phyloP scores from a whole-genome alignment of 2,329 filamentous ascomycete species.

The Hortaea sp. region DNA sequence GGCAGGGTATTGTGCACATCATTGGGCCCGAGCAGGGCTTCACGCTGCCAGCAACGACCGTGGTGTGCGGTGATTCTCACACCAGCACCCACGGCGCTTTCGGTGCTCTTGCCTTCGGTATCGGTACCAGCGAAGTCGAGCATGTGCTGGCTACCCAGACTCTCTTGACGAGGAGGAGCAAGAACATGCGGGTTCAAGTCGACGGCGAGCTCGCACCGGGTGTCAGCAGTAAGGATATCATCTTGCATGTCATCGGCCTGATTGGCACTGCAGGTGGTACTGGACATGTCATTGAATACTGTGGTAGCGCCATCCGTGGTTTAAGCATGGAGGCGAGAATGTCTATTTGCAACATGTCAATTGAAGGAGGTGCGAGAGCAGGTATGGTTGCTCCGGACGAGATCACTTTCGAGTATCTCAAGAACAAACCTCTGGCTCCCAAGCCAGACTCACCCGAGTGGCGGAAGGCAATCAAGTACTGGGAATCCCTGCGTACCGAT shows the following conservation, averaged over 20 bases:
- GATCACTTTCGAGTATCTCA: constrained; percentile 88
- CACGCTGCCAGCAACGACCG: constrained; percentile 90
- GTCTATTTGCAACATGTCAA: constrained; percentile 99
- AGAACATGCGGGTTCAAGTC: constrained; percentile 97
- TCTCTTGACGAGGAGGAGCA: constrained; percentile 85
- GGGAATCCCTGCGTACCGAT: constrained; percentile 77
- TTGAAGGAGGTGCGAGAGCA: constrained; percentile 87
- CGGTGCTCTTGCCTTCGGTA: constrained; percentile 87
- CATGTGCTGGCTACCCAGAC: constrained; percentile 96
- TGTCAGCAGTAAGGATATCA: constrained; percentile 91
- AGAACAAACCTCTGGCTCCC: constrained; percentile 79
- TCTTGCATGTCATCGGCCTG: constrained; percentile 83
- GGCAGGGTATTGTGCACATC: constrained; percentile 96
- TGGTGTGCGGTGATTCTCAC: constrained; percentile 96
- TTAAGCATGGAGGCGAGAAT: constrained; percentile 96
- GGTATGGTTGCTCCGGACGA: constrained; percentile 97
- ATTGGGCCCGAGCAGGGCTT: constrained; percentile 98
- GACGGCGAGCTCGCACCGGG: constrained; percentile 82
- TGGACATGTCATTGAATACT: constrained; percentile 93
- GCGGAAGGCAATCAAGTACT: constrained; percentile 80
- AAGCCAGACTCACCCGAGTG: constrained; percentile 76
- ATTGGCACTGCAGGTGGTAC: constrained; percentile 95
- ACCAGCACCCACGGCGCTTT: constrained; percentile 98
- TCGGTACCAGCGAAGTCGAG: constrained; percentile 96
- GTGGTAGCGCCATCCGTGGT: constrained; percentile 78